These are phyloP conservation scores for Metschnikowia aberdeeniae DNA, from an alignment of 805 yeast species.

Conservation along the genomic window DNA sequence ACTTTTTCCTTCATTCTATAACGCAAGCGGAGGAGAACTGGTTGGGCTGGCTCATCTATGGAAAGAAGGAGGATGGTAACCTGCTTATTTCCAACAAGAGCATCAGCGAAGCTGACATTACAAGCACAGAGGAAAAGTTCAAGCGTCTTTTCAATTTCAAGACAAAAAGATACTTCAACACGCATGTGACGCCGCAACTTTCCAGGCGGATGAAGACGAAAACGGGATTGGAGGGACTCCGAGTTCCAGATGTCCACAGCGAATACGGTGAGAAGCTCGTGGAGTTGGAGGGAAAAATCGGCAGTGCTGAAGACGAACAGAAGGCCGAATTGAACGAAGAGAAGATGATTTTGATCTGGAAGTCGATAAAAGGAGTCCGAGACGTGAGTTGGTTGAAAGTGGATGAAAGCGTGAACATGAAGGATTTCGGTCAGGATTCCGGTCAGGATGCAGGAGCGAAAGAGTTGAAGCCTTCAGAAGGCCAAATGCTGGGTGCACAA, in stretches of 20 bases:
- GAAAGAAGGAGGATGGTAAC: slow-evolving; percentile 29
- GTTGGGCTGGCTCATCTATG: slow-evolving; percentile 40
- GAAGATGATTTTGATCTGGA: slow-evolving; percentile 33
- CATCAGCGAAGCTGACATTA: slow-evolving; percentile 22
- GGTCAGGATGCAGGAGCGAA: background rate
- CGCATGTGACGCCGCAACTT: slow-evolving; percentile 40
- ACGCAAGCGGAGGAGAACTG: slow-evolving; percentile 29
- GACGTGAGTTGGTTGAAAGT: slow-evolving; percentile 9
- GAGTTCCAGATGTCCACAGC: background rate
- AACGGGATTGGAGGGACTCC: slow-evolving; percentile 30
- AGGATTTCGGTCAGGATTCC: slow-evolving; percentile 8
- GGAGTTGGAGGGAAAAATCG: slow-evolving; percentile 13
- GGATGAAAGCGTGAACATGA: slow-evolving; percentile 1
- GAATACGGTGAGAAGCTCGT: slow-evolving; percentile 3
- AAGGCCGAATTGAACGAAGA: slow-evolving; percentile 20
- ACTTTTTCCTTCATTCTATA: slow-evolving; percentile 26
- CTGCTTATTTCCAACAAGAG: slow-evolving; percentile 23
- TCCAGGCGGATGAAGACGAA: slow-evolving; percentile 35
- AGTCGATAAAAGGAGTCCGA: slow-evolving; percentile 19
- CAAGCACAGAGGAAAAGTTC: slow-evolving; percentile 16
- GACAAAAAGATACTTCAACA: slow-evolving; percentile 37
- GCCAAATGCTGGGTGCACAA: background rate
- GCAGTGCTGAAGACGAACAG: slow-evolving; percentile 5
- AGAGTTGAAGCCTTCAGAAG: background rate
- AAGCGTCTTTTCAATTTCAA: slow-evolving; percentile 25